Evolutionary conservation across 768 basidiomycete species (phyloP), one percentile per base, ranked within the genome.

Genomic region (Tylopilus subfusipes): DNA sequence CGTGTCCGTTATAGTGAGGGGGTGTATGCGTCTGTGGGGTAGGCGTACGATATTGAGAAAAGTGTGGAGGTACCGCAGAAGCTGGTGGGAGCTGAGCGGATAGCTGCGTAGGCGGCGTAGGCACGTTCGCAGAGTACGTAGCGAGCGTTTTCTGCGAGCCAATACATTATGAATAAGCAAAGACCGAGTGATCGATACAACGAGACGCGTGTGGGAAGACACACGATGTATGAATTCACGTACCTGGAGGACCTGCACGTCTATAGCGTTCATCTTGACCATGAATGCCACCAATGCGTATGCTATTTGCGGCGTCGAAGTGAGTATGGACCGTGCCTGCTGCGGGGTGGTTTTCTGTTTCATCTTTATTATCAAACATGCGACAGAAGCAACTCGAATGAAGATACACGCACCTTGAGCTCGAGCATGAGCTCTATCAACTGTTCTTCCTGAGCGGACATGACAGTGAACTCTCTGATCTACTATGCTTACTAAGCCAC

Each of bases 191-290:
- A 52, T 53, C 18, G 25, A 38, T 42, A 27, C 13, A 5, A 27
- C 31, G 6, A 31, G 25, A 52, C 30, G 18, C 54, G 13, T 19
- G 38, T 38, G 24, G 43, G 45, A 42, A 48, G 50, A 39, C 30
- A 36, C 16, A 29, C n/a, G 14, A 51, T 25, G 29, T 19, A 19
- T 31, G 39, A 33, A 36, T 1, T 19, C 11, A 39, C 73, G 38
- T 55, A 88, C 88, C 75, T 89, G 86, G 59, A 90, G 82, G 8
- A 89, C 86, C 42, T 89, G 84, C 45, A 87, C 76, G 47, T 89
- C 82, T 34, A 90, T 77, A 0, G 85, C 86, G 52, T 85, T 83
- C 72, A 90, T 82, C 52, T 81, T 82, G 21, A 89, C 87, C 87
- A 90, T 88, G 34, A 90, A 79, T 0, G 79, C 78, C 54, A 91